Evolutionary conservation across 192 early-diverging fungal species (phyloP).

Genomic region (Coemansia sp.): DNA sequence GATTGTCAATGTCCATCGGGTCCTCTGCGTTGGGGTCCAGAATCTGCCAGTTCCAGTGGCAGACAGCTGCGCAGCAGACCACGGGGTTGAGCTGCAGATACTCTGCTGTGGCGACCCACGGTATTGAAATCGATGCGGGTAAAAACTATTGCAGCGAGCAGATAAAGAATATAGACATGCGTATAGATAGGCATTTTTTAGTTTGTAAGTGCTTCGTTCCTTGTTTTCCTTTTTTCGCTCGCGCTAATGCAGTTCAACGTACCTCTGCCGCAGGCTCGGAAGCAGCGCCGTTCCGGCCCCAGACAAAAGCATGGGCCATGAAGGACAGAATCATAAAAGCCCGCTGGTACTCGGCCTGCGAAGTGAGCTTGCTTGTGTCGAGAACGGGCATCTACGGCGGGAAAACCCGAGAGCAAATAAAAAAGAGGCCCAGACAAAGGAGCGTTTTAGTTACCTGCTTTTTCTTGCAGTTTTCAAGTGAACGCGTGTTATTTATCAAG

Average conservation of each 20-base stretch:
- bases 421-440: not conserved
- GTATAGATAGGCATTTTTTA: too few relatives aligned
- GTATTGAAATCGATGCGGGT: conserved; percentile 74
- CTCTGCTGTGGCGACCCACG: conserved; percentile 74
- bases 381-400: conserved; percentile 71
- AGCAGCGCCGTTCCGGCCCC: conserved; percentile 76
- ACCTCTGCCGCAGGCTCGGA: conserved; percentile 62
- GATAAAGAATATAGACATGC: not conserved
- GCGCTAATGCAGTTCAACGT: conserved; percentile 11
- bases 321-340: conserved; percentile 86
- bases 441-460: not conserved
- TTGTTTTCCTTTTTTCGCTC: too few relatives aligned
- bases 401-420: not conserved
- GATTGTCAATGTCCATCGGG: conserved; percentile 68
- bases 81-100: conserved; percentile 83
- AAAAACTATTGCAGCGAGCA: conserved; percentile 45
- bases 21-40: conserved; percentile 69
- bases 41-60: conserved; percentile 89
- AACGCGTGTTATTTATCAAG: not conserved
- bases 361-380: conserved; percentile 57
- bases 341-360: conserved; percentile 71
- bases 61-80: conserved; percentile 80
- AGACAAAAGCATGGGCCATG: conserved; percentile 88
- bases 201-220: not conserved
- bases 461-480: not conserved